Evolutionary conservation across 805 yeast genomes (phyloP).

Genomic region (Ogataea degrootiae): DNA sequence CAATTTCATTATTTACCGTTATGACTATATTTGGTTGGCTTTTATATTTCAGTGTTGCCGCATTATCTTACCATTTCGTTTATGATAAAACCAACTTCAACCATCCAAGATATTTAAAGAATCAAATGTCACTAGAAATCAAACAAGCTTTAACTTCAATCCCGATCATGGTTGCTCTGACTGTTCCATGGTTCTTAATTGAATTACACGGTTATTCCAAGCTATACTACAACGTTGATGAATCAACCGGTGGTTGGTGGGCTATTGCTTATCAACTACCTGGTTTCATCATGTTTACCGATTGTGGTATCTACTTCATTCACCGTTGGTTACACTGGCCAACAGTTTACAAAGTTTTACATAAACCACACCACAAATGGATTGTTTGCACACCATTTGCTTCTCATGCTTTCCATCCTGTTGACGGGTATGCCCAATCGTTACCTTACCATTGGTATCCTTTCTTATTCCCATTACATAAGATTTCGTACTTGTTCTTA

Average conservation of each 20-base stretch:
- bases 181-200: conserved; percentile 84
- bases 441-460: conserved; percentile 93
- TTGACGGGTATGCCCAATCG: conserved; percentile 92
- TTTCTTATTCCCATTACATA: conserved; percentile 87
- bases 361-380: conserved; percentile 99
- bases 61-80: conserved; percentile 68
- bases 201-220: conserved; percentile 83
- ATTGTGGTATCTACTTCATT: conserved; percentile 83
- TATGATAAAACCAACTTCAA: conserved; percentile 88
- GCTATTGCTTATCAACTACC: conserved; percentile 67
- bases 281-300: conserved; percentile 85
- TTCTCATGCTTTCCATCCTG: conserved; percentile 97
- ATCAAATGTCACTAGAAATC: conserved; percentile 85
- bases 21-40: conserved; percentile 83
- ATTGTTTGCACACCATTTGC: conserved; percentile 98
- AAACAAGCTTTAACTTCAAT: conserved; percentile 73
- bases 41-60: conserved; percentile 72
- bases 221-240: conserved; percentile 63
- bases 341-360: conserved; percentile 73
- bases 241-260: conserved; percentile 62
- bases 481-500: conserved; percentile 70
- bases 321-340: conserved; percentile 97
- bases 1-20: conserved; percentile 57
- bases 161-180: conserved; percentile 82
- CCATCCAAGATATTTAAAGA: conserved; percentile 93